These are phyloP conservation scores for Beta corolliflora DNA, from an alignment of 179 eudicot genomes.

Conservation along the genomic window DNA sequence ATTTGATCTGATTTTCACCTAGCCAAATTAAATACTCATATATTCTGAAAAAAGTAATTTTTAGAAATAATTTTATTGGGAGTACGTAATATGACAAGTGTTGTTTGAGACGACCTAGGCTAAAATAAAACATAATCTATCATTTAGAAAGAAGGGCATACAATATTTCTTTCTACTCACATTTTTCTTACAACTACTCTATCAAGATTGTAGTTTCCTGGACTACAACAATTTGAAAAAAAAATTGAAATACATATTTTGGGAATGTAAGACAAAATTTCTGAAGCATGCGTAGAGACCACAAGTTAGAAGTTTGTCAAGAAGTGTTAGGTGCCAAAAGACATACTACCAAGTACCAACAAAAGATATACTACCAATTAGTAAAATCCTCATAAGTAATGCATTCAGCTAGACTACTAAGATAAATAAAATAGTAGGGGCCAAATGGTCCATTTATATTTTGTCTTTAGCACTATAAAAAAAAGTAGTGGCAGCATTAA, in stretches of 20 bases:
- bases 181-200: no score
- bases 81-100: no score
- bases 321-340: conserved; percentile 6
- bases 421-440: background rate
- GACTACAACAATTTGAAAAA: background rate
- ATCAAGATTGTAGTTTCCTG: background rate
- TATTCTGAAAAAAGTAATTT: no score
- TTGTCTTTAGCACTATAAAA: background rate
- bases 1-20: no score
- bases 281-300: background rate
- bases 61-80: no score
- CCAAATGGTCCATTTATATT: background rate
- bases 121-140: no score
- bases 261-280: background rate
- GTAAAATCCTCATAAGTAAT: background rate
- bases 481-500: background rate
- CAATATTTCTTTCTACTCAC: no score
- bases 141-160: no score
- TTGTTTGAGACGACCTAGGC: no score
- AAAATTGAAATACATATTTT: no score
- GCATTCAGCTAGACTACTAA: background rate
- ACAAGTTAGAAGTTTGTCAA: conserved; percentile 6
- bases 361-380: background rate
- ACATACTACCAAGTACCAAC: no score
- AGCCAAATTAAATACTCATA: no score